A percentile compares a stretch with the other conserved stretches of the same genome.
Conservation (phyloP, 148 eudicot genomes). For the Fagopyrum tataricum region DNA sequence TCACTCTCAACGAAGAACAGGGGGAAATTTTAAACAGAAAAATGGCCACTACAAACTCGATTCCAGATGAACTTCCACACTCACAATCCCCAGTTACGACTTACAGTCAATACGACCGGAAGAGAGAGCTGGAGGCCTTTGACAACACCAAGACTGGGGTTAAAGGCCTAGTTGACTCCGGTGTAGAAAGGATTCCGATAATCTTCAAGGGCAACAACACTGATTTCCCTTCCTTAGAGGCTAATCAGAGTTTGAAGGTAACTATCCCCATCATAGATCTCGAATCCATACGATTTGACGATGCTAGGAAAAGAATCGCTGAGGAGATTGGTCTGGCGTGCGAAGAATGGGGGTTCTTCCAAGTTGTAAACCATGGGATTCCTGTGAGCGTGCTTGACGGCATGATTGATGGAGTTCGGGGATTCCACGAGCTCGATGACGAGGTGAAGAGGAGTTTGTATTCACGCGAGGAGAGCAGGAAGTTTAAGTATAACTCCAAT, state of each 20-base stretch:
- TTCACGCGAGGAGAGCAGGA: constrained; percentile 16
- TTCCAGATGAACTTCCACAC: neutral
- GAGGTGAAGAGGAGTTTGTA: constrained; percentile 31
- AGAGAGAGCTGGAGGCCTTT: constrained; percentile 9
- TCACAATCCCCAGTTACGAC: neutral
- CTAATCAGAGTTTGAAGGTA: neutral
- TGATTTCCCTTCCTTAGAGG: neutral
- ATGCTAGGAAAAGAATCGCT: constrained; percentile 9
- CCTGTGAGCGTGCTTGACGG: constrained; percentile 13
- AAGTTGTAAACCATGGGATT: constrained; percentile 19
- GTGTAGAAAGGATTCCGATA: neutral
- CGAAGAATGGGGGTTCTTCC: constrained; percentile 27
- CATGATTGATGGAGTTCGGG: constrained; percentile 18
- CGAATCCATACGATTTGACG: neutral
- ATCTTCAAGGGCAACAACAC: constrained; percentile 1
- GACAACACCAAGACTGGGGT: constrained; percentile 10
- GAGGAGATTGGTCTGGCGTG: constrained; percentile 10
- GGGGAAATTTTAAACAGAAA: neutral
- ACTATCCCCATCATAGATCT: constrained; percentile 24
- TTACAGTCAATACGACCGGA: neutral
- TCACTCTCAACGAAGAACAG: neutral
- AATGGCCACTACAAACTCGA: neutral
- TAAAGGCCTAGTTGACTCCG: constrained; percentile 13
- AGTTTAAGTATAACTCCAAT: constrained; percentile 21
- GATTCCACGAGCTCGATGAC: constrained; percentile 31